phyloP scores from a whole-genome alignment of 2,329 filamentous ascomycete genomes.

The Cladophialophora exuberans region DNA sequence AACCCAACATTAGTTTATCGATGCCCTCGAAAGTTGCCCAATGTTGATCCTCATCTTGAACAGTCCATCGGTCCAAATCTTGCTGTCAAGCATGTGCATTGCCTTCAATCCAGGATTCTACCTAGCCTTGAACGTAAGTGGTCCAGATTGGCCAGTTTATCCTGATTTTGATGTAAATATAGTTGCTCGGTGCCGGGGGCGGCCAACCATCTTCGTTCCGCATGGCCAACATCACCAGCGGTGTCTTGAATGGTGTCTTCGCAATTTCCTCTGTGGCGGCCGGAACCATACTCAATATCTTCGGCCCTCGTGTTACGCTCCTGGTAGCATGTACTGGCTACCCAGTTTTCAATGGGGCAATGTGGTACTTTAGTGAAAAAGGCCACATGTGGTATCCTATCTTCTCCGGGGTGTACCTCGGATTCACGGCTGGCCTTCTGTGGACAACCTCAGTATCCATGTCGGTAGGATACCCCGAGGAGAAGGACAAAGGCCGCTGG shows the following conservation, averaged over 20 bases:
- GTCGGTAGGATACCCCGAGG: constrained; percentile 5
- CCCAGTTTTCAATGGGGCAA: constrained; percentile 6
- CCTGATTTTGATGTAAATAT: not conserved
- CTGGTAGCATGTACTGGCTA: constrained; percentile 8
- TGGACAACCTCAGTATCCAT: constrained; percentile 10
- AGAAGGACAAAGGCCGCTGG: constrained; percentile 8
- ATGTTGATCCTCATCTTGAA: constrained; percentile 1
- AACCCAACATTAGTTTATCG: not conserved
- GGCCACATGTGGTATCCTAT: constrained; percentile 12
- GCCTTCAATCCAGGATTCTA: constrained; percentile 5
- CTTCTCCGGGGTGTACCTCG: constrained; percentile 3
- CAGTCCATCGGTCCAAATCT: constrained; percentile 12
- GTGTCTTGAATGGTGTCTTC: constrained; percentile 3
- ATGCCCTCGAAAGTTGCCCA: not conserved
- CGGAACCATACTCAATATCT: constrained; percentile 8
- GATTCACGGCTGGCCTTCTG: constrained; percentile 1
- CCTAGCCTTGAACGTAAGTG: constrained; percentile 3
- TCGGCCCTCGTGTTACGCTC: constrained; percentile 9
- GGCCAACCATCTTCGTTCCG: constrained; percentile 9
- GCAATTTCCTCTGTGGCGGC: not conserved
- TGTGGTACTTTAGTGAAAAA: constrained; percentile 7
- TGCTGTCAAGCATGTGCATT: constrained; percentile 5
- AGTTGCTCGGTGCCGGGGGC: constrained; percentile 9
- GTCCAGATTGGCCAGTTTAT: not conserved
- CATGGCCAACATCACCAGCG: constrained; percentile 16